These are phyloP conservation scores for Beauveria bassiana DNA, from an alignment of 2,329 filamentous ascomycete species.

Conservation along the genomic window DNA sequence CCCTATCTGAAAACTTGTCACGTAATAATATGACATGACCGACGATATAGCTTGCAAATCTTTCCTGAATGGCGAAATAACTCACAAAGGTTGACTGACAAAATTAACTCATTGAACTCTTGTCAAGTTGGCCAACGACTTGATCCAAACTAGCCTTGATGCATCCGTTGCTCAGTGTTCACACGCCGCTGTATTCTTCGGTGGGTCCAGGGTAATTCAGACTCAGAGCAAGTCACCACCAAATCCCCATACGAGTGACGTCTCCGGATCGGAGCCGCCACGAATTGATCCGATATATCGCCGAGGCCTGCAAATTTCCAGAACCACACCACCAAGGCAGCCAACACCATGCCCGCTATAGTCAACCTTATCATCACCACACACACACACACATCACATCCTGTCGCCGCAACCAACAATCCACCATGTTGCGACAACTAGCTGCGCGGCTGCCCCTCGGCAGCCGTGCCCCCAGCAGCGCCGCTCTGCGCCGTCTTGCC, in stretches of 20 bases:
- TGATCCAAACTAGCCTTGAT: too few relatives aligned
- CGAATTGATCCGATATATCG: slow-evolving; percentile 12
- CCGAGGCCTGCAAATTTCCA: slow-evolving; percentile 11
- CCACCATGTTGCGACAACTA: slow-evolving; percentile 29
- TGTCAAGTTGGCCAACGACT: too few relatives aligned
- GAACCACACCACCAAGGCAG: background rate
- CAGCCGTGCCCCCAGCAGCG: slow-evolving; percentile 18
- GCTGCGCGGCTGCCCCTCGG: slow-evolving; percentile 24
- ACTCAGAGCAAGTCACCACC: too few relatives aligned
- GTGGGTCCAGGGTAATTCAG: too few relatives aligned
- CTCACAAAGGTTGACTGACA: background rate
- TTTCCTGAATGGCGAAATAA: too few relatives aligned
- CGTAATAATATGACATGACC: too few relatives aligned
- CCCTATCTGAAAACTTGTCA: background rate
- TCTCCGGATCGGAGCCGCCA: background rate
- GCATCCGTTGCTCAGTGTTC: too few relatives aligned
- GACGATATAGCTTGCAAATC: too few relatives aligned
- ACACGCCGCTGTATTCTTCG: too few relatives aligned
- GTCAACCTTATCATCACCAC: background rate
- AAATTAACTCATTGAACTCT: background rate
- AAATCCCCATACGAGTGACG: background rate
- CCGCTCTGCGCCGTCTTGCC: slow-evolving; percentile 18
- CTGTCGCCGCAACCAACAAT: background rate
- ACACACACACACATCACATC: background rate
- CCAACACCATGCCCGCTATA: background rate